Base-by-base conservation (phyloP, 306 rosid genomes). In the Glycine tomentella region DNA sequence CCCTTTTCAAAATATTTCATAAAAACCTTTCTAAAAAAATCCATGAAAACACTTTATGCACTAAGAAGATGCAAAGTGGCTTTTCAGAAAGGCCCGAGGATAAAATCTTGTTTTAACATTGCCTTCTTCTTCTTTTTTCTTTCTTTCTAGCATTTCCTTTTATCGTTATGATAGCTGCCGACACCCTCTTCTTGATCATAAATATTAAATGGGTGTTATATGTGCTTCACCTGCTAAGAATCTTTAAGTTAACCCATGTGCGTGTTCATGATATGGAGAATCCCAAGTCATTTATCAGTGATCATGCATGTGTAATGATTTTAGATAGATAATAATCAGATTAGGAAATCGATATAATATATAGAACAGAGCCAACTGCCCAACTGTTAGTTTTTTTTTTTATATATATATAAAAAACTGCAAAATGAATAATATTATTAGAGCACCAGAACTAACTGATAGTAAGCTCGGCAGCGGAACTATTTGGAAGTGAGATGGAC, bases 221-320 rank as follows among this genome's bases (percentile, higher is more conserved):
- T 63, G 64, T 6, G 45, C 4, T 74, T 51, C 77, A 71, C 72
- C 66, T 70, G 87, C 65, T 58, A 62, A 69, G 82, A 82, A 75
- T 82, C 80, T 82, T 48, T 65, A 80, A 20, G 69, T 76, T 25
- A 31, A 7, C 14, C 69, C 86, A 82, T 82, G 89, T 86, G 89
- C 70, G 7, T 46, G 6, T 34, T 51, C 46, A 73, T 70, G 69
- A 85, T 70, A 44, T 57, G 63, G n/a, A 73, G 53, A 75, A 64
- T 40, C 31, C 45, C 36, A 10, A 13, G 76, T 63, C 55, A 80
- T 71, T n/a, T 46, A 66, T 16, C 73, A 50, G 5, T 45, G 34
- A 16, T 46, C 74, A 65, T 69, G 72, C 88, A 66, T 77, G 86
- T 81, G 81, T 79, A n/a, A 42, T 49, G 44, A 16, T 50, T 76